A percentile compares a stretch with the other conserved stretches of the same genome.
Evolutionary conservation across 148 eudicot species (phyloP).

Genomic region (Camellia granthamiana): DNA sequence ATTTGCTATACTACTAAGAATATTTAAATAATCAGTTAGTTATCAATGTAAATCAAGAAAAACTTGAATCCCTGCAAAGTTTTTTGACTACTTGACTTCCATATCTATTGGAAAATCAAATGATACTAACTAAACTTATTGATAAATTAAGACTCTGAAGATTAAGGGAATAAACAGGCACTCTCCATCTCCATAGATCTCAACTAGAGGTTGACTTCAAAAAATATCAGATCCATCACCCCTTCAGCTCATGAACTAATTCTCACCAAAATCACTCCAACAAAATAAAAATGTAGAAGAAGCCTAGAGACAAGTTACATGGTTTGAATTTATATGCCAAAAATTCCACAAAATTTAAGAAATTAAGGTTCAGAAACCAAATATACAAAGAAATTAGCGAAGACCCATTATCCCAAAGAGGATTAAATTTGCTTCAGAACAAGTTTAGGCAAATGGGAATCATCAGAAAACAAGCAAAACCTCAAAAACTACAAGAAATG

Average conservation of each 20-base stretch:
- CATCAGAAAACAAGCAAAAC: slow-evolving; percentile 12
- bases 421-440: slow-evolving; percentile 12
- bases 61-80: slow-evolving; percentile 12
- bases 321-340: slow-evolving; percentile 18
- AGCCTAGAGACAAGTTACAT: slow-evolving; percentile 34
- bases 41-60: slow-evolving; percentile 28
- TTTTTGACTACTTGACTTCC: slow-evolving; percentile 47
- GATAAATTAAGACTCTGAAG: slow-evolving; percentile 8
- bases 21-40: slow-evolving; percentile 58
- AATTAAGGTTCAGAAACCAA: slow-evolving; percentile 11
- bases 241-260: slow-evolving; percentile 12
- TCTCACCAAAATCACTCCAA: slow-evolving; percentile 13
- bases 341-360: slow-evolving; percentile 13
- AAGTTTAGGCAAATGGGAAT: slow-evolving; percentile 33
- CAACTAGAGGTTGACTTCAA: slow-evolving; percentile 33
- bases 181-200: slow-evolving; percentile 35
- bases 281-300: neutral
- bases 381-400: slow-evolving; percentile 36
- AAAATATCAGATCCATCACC: slow-evolving; percentile 42
- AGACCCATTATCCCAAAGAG: slow-evolving; percentile 32
- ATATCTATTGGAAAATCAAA: slow-evolving; percentile 21
- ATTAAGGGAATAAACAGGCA: slow-evolving; percentile 25
- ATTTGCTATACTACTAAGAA: slow-evolving; percentile 25
- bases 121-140: slow-evolving; percentile 40
- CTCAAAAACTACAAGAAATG: slow-evolving; percentile 5